phyloP scores from a whole-genome alignment of 441 rosid species.

The Syzygium syzygioides region DNA sequence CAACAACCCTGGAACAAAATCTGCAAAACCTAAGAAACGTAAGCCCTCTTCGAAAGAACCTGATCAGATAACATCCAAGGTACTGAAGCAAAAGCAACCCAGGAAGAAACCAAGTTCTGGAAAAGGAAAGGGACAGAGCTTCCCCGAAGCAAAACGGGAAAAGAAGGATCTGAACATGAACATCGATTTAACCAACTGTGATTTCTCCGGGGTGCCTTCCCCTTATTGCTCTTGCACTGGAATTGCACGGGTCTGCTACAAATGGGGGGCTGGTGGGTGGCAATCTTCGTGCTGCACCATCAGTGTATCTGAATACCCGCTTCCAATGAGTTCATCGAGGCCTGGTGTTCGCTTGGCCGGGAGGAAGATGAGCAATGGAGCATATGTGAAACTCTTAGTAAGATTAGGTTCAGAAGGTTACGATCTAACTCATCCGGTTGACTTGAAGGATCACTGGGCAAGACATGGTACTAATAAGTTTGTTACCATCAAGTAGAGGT shows the following conservation, averaged over 20 bases:
- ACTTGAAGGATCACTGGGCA: conserved; percentile 64
- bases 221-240: conserved; percentile 68
- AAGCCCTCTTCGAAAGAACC: conserved; percentile 22
- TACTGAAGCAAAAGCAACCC: conserved; percentile 31
- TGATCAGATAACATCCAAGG: conserved; percentile 23
- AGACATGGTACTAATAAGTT: conserved; percentile 67
- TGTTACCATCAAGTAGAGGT: conserved; percentile 44
- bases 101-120: conserved; percentile 27
- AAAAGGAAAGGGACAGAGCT: conserved; percentile 23
- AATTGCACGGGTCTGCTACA: conserved; percentile 41
- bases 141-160: conserved; percentile 38
- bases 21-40: conserved; percentile 21
- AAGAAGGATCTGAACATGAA: conserved; percentile 35
- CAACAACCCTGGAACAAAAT: conserved; percentile 12
- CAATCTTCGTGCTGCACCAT: conserved; percentile 67
- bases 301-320: conserved; percentile 45
- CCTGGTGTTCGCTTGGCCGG: conserved; percentile 52
- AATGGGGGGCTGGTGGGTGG: conserved; percentile 69
- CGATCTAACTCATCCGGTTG: conserved; percentile 48
- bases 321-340: conserved; percentile 47
- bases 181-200: conserved; percentile 29
- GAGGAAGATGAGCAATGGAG: conserved; percentile 72
- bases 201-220: conserved; percentile 45
- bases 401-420: conserved; percentile 52
- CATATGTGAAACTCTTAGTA: conserved; percentile 44